Evolutionary conservation across 208 protist species (phyloP), one percentile per base, ranked within the genome.

Genomic region (Crithidia bombi): DNA sequence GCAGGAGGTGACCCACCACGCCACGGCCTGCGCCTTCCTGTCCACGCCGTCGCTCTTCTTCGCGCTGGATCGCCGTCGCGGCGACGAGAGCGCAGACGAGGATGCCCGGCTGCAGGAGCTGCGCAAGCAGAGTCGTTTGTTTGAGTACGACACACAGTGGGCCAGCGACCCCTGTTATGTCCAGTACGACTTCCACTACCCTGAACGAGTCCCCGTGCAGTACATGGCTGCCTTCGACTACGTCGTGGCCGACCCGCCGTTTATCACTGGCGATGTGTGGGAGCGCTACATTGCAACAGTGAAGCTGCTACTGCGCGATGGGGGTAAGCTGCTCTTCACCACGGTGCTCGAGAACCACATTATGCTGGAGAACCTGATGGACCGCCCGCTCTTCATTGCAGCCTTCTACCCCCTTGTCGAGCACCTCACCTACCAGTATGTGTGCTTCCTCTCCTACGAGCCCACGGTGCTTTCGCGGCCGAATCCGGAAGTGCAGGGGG

Each of bases 381-480:
- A 93, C 63, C 79, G 75, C 9, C 83, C 85, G 21, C 87, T 96
- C 23, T 96, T 91, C 61, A 91, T 96, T 57, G 81, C 88, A 4
- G 58, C 65, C 33, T 98, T 95, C 73, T 82, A 81, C 35, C 95
- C 95, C 0, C 55, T 49, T 7, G 92, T 98, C 41, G 75, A 78
- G 12, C 65, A 96, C 56, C 86, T 98, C 23, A 95, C 94, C 6
- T 98, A 98, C 71, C 95, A 97, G 82, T 98, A 98, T 81, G 87
- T 95, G 17, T 93, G 92, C 67, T 98, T 94, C 79, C 86, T 82
- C n/a, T 95, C 87, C 59, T 97, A 96, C 75, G 73, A 80, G 46
- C 38, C 90, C 23, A 91, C 83, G 32, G 51, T 58, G 25, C 63
- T 90, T 26, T 38, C 44, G n/a, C 33, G 30, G 46, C 52, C 44